Conservation (phyloP, 1,284 basidiomycete species). For the Leccinum proliferum region DNA sequence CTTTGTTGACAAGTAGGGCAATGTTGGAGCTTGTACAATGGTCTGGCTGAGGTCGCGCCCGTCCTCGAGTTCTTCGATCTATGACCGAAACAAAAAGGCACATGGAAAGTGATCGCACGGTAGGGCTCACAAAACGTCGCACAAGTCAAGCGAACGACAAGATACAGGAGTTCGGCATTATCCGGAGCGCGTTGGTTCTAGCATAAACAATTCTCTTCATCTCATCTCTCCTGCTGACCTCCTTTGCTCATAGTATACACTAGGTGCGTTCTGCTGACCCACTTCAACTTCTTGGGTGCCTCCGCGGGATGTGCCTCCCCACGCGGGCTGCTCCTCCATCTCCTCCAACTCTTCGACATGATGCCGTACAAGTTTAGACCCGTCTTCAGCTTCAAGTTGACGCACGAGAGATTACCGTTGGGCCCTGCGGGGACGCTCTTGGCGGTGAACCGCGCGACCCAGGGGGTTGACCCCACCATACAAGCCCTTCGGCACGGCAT, state of each 20-base stretch:
- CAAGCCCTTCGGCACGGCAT: constrained; percentile 40
- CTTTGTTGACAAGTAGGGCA: too few relatives aligned
- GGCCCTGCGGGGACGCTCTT: constrained; percentile 70
- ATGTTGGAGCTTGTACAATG: too few relatives aligned
- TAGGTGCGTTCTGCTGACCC: constrained; percentile 31
- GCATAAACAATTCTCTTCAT: too few relatives aligned
- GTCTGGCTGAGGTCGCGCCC: too few relatives aligned
- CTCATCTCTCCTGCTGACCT: too few relatives aligned
- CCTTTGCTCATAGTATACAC: too few relatives aligned
- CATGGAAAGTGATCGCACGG: not conserved
- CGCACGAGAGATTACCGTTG: constrained; percentile 67
- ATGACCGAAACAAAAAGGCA: too few relatives aligned
- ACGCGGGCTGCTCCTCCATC: constrained; percentile 35
- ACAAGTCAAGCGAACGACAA: not conserved
- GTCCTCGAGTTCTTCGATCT: too few relatives aligned
- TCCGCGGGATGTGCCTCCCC: constrained; percentile 36
- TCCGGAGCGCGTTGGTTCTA: too few relatives aligned
- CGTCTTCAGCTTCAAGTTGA: constrained; percentile 75
- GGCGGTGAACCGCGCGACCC: constrained; percentile 74
- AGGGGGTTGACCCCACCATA: constrained; percentile 73
- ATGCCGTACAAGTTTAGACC: constrained; percentile 82
- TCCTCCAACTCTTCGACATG: not conserved
- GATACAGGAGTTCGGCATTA: too few relatives aligned
- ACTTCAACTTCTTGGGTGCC: constrained; percentile 72
- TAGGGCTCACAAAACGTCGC: not conserved